Percentiles rank a stretch among this genome's conserved stretches.
Evolutionary conservation across 495 filamentous ascomycete genomes (phyloP).

Genomic region (Tuber magnatum): DNA sequence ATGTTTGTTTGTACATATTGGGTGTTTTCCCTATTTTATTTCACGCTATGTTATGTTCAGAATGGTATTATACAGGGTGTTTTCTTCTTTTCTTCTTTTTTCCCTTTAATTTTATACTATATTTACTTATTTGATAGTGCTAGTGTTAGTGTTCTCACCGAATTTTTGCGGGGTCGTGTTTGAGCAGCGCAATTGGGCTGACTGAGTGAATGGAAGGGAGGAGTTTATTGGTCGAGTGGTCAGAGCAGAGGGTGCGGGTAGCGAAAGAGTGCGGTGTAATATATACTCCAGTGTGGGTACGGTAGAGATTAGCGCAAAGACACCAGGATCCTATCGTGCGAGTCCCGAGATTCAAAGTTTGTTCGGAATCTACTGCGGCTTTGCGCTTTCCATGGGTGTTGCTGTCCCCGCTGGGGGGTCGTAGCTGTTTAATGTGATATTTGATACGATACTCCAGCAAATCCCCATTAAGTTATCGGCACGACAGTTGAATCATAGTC

Average conservation of each 20-base stretch:
- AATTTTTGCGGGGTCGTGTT: neutral
- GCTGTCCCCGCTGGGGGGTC: neutral
- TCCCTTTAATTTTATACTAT: slow-evolving; percentile 7
- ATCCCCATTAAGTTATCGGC: neutral
- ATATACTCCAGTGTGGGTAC: neutral
- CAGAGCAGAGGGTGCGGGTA: neutral
- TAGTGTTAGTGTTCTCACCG: neutral
- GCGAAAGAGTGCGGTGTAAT: neutral
- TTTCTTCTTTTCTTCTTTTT: slow-evolving; percentile 3
- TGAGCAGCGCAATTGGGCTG: neutral
- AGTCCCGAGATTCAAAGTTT: neutral
- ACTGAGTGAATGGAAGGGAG: neutral
- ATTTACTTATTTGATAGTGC: neutral
- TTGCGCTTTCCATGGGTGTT: neutral
- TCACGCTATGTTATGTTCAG: slow-evolving; percentile 14
- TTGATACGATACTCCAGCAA: neutral
- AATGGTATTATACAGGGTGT: slow-evolving; percentile 17
- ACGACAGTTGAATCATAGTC: neutral
- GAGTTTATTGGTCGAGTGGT: neutral
- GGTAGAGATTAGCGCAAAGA: neutral
- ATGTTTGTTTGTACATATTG: slow-evolving; percentile 13
- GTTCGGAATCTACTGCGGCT: neutral
- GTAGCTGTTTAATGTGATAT: neutral
- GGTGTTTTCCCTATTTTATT: slow-evolving; percentile 12
- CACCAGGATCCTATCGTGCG: neutral